Base-by-base conservation (phyloP, 1,284 basidiomycete genomes). In the Peniophora sp. region DNA sequence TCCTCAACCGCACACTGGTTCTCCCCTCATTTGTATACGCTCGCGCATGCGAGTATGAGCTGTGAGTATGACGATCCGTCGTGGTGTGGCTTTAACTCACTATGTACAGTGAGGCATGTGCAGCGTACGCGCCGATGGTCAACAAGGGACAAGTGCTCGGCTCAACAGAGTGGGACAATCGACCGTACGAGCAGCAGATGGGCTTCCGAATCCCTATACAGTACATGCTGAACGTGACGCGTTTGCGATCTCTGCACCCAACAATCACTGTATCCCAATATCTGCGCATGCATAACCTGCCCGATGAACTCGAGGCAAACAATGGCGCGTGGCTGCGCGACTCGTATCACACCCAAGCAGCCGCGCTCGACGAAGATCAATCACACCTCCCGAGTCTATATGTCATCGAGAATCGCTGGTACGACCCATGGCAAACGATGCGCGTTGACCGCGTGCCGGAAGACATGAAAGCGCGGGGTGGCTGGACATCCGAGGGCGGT, bases 191-290 rank as follows among this genome's bases (percentile, higher is more conserved):
- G 50, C 55, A 71, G 53, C 72, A 74, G 45, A 69, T 72, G 61
- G 71, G 61, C 1, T 73, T 66, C 65, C 58, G 58, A 39, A 59
- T 72, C 53, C 72, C 72, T 0, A 66, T 65, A 47, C 58, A 59
- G 16, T 8, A 66, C 44, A 77, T 78, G 72, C 61, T 78, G 51
- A 71, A 78, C 58, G 45, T 78, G 16, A 66, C 73, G 0, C 66
- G 68, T 52, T 61, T 76, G 10, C 69, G 65, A 17, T 52, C 58
- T 35, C 57, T 63, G 1, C 64, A 76, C 45, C 56, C 69, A 2
- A 65, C 74, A 22, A 59, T 75, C 50, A 66, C 68, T 1, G 61
- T 67, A 17, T 57, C 65, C 10, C 73, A 76, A 22, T 77, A 72
- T 53, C 60, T 75, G 52, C 65, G 66, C 14, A 56, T 74, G 20